Conservation (phyloP, 352 stramenopile genomes). For the Saprolegnia parasitica region DNA sequence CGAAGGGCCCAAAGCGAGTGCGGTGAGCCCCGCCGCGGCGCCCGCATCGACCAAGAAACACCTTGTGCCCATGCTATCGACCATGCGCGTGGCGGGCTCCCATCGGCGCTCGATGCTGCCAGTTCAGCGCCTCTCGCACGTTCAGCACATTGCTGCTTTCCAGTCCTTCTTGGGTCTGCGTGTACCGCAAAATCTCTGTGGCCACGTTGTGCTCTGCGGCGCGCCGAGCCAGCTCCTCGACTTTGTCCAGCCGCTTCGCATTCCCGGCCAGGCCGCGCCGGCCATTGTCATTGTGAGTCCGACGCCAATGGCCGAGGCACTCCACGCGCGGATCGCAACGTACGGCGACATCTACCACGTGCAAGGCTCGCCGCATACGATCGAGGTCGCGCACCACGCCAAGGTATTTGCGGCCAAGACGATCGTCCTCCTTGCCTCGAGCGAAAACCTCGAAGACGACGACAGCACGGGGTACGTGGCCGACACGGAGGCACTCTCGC, state of each 20-base stretch:
- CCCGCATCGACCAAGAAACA: not conserved
- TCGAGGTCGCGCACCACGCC: conserved; percentile 49
- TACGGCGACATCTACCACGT: conserved; percentile 50
- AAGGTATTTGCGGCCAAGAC: conserved; percentile 53
- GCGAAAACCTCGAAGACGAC: conserved; percentile 25
- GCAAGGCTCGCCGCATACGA: conserved; percentile 56
- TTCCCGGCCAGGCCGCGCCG: not conserved
- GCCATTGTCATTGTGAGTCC: conserved; percentile 21
- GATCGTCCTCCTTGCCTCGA: conserved; percentile 62
- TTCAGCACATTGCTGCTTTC: not conserved
- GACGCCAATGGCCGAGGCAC: conserved; percentile 13
- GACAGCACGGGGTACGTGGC: conserved; percentile 64
- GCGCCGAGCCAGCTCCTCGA: conserved; percentile 53
- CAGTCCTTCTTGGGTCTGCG: not conserved
- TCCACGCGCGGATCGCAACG: conserved; percentile 20
- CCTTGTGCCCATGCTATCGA: not conserved
- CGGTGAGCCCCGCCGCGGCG: too few species aligned
- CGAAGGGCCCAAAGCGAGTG: too few species aligned
- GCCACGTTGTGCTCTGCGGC: conserved; percentile 60
- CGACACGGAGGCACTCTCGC: conserved; percentile 68
- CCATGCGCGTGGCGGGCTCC: not conserved
- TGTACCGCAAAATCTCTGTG: conserved; percentile 36
- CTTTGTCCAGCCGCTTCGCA: conserved; percentile 49
- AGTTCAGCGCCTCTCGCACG: not conserved
- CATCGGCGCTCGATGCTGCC: not conserved